These are phyloP conservation scores for Mycena citricolor DNA, from an alignment of 1,284 basidiomycete species.

Conservation along the genomic window DNA sequence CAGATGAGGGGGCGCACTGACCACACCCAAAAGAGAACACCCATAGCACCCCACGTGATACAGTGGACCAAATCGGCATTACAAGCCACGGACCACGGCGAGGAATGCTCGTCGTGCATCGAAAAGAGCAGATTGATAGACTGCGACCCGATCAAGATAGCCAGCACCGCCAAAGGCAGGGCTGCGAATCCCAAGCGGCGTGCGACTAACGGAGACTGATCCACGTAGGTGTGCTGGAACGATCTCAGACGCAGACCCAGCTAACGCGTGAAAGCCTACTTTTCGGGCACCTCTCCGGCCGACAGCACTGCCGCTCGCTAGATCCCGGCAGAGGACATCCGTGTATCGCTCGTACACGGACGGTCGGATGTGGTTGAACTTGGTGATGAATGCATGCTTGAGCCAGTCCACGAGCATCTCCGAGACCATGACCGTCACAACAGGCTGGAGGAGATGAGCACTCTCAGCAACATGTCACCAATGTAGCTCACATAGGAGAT, in stretches of 20 bases:
- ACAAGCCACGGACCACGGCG: constrained; percentile 44
- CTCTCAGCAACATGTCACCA: constrained; percentile 2
- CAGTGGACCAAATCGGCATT: constrained; percentile 52
- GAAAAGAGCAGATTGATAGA: constrained; percentile 67
- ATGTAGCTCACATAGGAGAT: constrained; percentile 73
- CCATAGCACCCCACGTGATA: constrained; percentile 66
- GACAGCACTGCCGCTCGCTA: constrained; percentile 78
- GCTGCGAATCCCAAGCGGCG: constrained; percentile 93
- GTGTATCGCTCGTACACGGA: constrained; percentile 95
- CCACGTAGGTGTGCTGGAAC: constrained; percentile 81
- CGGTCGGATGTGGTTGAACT: constrained; percentile 95
- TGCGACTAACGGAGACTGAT: constrained; percentile 93
- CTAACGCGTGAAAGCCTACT: constrained; percentile 38
- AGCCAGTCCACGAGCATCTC: constrained; percentile 98
- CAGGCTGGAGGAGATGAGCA: constrained; percentile 57
- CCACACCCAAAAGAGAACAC: constrained; percentile 80
- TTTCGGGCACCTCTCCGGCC: constrained; percentile 68
- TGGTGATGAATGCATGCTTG: constrained; percentile 99
- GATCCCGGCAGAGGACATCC: constrained; percentile 93
- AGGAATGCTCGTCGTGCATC: constrained; percentile 42
- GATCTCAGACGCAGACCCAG: constrained; percentile 1
- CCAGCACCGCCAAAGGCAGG: constrained; percentile 87
- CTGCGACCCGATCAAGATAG: constrained; percentile 87
- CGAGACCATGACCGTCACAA: constrained; percentile 86
- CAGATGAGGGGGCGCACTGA: constrained; percentile 30